Percentiles rank a stretch among this genome's conserved stretches.
These are phyloP conservation scores for Poronia punctata DNA, from an alignment of 495 filamentous ascomycete species.

Conservation along the genomic window DNA sequence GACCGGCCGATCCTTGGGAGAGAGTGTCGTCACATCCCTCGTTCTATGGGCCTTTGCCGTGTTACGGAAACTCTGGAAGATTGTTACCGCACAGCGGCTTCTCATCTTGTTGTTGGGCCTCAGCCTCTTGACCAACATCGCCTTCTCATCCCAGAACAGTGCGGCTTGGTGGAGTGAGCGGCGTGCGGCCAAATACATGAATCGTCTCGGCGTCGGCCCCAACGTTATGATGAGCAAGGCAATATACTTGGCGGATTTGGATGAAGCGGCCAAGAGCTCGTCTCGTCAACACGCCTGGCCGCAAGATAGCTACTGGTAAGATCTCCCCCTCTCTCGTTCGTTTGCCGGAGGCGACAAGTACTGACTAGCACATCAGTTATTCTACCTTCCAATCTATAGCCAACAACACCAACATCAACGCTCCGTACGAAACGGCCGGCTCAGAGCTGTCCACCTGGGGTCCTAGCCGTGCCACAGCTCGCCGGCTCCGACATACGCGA, in stretches of 20 bases:
- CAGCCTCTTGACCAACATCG: conserved; percentile 62
- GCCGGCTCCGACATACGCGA: conserved; percentile 65
- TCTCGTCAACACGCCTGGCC: conserved; percentile 18
- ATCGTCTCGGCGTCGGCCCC: conserved; percentile 67
- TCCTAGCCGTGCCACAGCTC: conserved; percentile 52
- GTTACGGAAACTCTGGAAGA: conserved; percentile 57
- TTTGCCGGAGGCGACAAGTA: conserved; percentile 19
- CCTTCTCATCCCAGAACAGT: conserved; percentile 59
- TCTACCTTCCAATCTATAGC: conserved; percentile 49
- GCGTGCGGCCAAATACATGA: conserved; percentile 71
- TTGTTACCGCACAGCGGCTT: conserved; percentile 66
- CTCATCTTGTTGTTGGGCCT: conserved; percentile 60
- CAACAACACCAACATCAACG: conserved; percentile 46
- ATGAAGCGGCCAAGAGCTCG: conserved; percentile 51
- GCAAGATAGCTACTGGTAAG: conserved; percentile 36
- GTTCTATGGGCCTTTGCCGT: conserved; percentile 65
- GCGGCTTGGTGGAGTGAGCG: conserved; percentile 82
- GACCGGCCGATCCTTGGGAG: conserved; percentile 56
- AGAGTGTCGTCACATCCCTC: conserved; percentile 63
- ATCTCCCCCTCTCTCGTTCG: conserved; percentile 1
- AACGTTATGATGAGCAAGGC: conserved; percentile 75
- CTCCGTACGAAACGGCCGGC: conserved; percentile 38
- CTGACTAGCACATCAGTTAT: conserved; percentile 29
- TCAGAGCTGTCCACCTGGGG: conserved; percentile 31
- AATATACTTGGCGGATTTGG: conserved; percentile 76